Evolutionary conservation across 306 rosid species (phyloP), one percentile per base, ranked within the genome.

Genomic region (Ormosia emarginata): DNA sequence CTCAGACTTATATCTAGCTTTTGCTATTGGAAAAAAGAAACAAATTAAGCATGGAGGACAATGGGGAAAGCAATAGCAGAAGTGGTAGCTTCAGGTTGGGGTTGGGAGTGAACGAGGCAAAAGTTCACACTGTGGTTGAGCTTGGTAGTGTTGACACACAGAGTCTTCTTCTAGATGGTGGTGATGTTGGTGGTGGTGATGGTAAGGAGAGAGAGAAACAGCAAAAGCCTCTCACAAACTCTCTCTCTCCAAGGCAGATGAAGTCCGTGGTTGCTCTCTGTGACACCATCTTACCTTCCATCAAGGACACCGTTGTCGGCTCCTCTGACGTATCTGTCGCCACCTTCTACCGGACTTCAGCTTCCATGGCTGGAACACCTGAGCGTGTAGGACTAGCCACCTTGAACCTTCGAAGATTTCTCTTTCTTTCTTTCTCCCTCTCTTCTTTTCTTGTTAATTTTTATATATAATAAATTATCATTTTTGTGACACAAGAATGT

Each of bases 231-330:
- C 66, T 64, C 15, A 47, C 10, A 12, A 86, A 80, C 44, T 66
- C 84, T 49, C 87, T 93, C 18, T 89, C 97, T 67, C 6, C 41
- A 5, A 71, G 90, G 13, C 85, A 94, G 76, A 94, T 94, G 97
- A 86, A 86, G 30, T 66, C 94, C 6, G 87, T 94, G 2, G 74
- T 81, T 29, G 87, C 97, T 55, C 82, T 94, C 13, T 87, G 92
- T 15, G 97, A 94, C 72, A 87, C 95, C 49, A 79, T 92, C 57
- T 64, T 94, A 37, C 98, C 98, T 34, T 90, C 97, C 29, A 8
- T 63, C 57, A 15, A 24, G 12, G 76, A 81, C 52, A 3, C 8
- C 13, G 14, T 46, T 57, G 32, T 73, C 69, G 53, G 8, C 11
- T 55, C 50, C 65, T 2, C 47, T 5, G 58, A 83, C 5, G 81